A percentile compares a stretch with the other conserved stretches of the same genome.
Conservation (phyloP, 495 filamentous ascomycete genomes). For the Entonaema liquescens region DNA sequence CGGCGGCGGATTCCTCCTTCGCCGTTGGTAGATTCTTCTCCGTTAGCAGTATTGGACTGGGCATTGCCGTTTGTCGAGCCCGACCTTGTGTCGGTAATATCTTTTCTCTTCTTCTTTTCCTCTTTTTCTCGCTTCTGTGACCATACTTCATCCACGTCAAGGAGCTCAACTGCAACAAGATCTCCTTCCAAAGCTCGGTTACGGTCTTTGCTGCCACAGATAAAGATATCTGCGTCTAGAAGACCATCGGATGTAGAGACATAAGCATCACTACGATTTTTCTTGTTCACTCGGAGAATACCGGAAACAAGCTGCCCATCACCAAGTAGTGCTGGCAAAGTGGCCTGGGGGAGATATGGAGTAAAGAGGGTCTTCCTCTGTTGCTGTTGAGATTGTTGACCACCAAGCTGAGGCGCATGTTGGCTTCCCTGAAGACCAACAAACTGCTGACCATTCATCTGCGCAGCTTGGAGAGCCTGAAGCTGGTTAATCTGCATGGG, state of each 20-base stretch:
- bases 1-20: constrained; percentile 88
- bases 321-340: constrained; percentile 85
- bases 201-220: constrained; percentile 97
- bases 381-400: constrained; percentile 80
- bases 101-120: constrained; percentile 99
- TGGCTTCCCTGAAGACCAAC: constrained; percentile 76
- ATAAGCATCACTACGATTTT: constrained; percentile 98
- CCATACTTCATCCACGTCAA: constrained; percentile 99
- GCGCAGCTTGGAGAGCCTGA: constrained; percentile 88
- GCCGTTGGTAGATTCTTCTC: constrained; percentile 70
- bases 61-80: constrained; percentile 75
- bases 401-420: constrained; percentile 73
- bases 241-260: constrained; percentile 87
- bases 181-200: constrained; percentile 97
- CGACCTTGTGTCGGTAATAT: constrained; percentile 89
- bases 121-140: constrained; percentile 98
- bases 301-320: constrained; percentile 96
- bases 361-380: constrained; percentile 99
- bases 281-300: constrained; percentile 98
- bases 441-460: constrained; percentile 80
- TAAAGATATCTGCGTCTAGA: constrained; percentile 98
- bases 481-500: constrained; percentile 89
- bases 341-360: constrained; percentile 95
- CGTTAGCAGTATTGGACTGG: constrained; percentile 68
- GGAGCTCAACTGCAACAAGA: constrained; percentile 91